Percentiles rank a stretch among this genome's conserved stretches.
phyloP scores from a whole-genome alignment of 108 stramenopile genomes.

The Epithemia pelagica region DNA sequence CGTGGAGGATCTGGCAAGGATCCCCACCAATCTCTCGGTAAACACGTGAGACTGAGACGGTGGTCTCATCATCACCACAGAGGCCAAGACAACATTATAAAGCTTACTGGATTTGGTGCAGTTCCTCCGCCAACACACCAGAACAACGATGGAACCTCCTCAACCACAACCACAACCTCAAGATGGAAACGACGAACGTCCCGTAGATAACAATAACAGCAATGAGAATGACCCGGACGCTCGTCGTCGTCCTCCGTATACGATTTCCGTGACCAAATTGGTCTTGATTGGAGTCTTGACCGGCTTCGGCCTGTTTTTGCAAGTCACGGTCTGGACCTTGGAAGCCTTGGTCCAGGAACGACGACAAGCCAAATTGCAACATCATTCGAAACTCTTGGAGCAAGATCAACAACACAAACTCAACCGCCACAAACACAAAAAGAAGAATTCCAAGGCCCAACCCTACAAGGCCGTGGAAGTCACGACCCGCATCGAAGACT shows the following conservation, averaged over 20 bases:
- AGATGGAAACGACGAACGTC: no score
- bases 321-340: conserved; percentile 6
- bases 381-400: not conserved
- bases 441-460: not conserved
- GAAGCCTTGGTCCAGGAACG: not conserved
- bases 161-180: no score
- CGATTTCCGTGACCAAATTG: not conserved
- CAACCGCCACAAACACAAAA: no score
- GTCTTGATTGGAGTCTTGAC: conserved; percentile 3
- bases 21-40: no score
- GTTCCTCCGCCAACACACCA: no score
- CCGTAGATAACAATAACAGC: not conserved
- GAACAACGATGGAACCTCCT: no score
- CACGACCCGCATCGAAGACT: not conserved
- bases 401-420: not conserved
- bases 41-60: no score
- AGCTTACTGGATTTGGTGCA: no score
- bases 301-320: conserved; percentile 5
- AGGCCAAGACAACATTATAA: no score
- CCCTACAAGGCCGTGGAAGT: not conserved
- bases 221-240: not conserved
- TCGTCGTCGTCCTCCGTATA: not conserved
- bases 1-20: no score
- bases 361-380: not conserved
- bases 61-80: no score